A percentile compares a stretch with the other conserved stretches of the same genome.
These are phyloP conservation scores for Penicillium sp. DNA, from an alignment of 2,329 filamentous ascomycete species.

Conservation along the genomic window DNA sequence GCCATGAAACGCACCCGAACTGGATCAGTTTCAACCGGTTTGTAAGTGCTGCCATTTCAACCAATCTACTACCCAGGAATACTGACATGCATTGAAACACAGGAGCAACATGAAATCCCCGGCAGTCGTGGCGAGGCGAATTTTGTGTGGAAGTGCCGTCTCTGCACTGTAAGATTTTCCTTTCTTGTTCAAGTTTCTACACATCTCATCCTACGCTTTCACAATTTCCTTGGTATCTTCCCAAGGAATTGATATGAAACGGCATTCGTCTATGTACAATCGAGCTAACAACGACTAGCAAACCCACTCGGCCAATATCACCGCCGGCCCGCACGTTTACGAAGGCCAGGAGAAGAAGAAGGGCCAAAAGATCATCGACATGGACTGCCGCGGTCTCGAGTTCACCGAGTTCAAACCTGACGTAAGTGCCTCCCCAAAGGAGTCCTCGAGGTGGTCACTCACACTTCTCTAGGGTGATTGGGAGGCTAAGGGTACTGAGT, in stretches of 20 bases:
- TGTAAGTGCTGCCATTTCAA: slow-evolving; percentile 51
- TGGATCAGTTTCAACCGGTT: slow-evolving; percentile 81
- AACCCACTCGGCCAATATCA: slow-evolving; percentile 69
- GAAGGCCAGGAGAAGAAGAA: slow-evolving; percentile 52
- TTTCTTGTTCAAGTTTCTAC: background rate
- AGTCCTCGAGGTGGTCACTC: background rate
- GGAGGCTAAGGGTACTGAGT: slow-evolving; percentile 76
- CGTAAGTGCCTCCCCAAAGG: slow-evolving; percentile 47
- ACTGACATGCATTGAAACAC: background rate
- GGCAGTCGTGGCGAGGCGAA: slow-evolving; percentile 94
- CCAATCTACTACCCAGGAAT: background rate
- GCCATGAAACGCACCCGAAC: slow-evolving; percentile 83
- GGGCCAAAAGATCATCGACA: slow-evolving; percentile 72
- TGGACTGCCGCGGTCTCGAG: slow-evolving; percentile 91
- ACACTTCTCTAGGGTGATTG: slow-evolving; percentile 66
- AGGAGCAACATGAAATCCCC: slow-evolving; percentile 88
- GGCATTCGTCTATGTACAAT: background rate
- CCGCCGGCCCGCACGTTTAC: slow-evolving; percentile 66
- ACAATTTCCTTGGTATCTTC: background rate
- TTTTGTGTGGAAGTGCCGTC: slow-evolving; percentile 99
- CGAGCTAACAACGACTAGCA: slow-evolving; percentile 26
- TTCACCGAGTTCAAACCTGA: slow-evolving; percentile 88
- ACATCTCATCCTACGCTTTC: background rate
- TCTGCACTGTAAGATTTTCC: slow-evolving; percentile 69
- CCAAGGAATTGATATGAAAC: background rate